Percentiles rank a stretch among this genome's conserved stretches.
Evolutionary conservation across 805 yeast species (phyloP).

Genomic region (Hyphopichia homilentoma): DNA sequence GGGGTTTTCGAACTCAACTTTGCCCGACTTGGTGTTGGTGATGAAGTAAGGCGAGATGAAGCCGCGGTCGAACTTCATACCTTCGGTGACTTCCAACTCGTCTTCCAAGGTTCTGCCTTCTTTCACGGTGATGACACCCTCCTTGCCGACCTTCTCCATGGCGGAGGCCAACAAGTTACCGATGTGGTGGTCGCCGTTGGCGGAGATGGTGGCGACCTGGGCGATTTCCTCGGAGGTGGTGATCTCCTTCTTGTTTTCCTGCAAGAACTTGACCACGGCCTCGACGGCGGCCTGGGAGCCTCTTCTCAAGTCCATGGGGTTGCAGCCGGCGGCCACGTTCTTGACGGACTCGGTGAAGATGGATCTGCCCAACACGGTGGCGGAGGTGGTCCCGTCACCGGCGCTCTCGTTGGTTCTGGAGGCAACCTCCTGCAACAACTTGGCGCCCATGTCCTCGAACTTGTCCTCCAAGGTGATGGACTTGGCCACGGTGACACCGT

Average conservation of each 20-base stretch:
- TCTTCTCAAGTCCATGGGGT: slow-evolving; percentile 97
- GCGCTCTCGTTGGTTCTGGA: slow-evolving; percentile 96
- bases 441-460: slow-evolving; percentile 96
- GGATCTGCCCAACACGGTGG: slow-evolving; percentile 93
- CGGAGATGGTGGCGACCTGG: slow-evolving; percentile 96
- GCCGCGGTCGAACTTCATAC: slow-evolving; percentile 98
- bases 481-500: slow-evolving; percentile 96
- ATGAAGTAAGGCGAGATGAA: slow-evolving; percentile 95
- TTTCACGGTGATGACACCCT: slow-evolving; percentile 96
- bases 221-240: slow-evolving; percentile 94
- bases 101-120: slow-evolving; percentile 97
- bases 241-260: slow-evolving; percentile 84
- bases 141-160: slow-evolving; percentile 98
- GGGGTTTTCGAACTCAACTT: slow-evolving; percentile 94
- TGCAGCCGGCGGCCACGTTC: slow-evolving; percentile 98
- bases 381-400: slow-evolving; percentile 98
- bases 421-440: slow-evolving; percentile 93
- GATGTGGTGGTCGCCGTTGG: slow-evolving; percentile 92
- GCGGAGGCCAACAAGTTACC: slow-evolving; percentile 91
- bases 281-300: slow-evolving; percentile 97
- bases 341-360: slow-evolving; percentile 93
- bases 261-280: slow-evolving; percentile 82
- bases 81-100: slow-evolving; percentile 93
- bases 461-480: slow-evolving; percentile 79
- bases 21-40: slow-evolving; percentile 87